These are phyloP conservation scores for Neopestalotiopsis sp. DNA, from an alignment of 2,329 filamentous ascomycete genomes.

Conservation along the genomic window DNA sequence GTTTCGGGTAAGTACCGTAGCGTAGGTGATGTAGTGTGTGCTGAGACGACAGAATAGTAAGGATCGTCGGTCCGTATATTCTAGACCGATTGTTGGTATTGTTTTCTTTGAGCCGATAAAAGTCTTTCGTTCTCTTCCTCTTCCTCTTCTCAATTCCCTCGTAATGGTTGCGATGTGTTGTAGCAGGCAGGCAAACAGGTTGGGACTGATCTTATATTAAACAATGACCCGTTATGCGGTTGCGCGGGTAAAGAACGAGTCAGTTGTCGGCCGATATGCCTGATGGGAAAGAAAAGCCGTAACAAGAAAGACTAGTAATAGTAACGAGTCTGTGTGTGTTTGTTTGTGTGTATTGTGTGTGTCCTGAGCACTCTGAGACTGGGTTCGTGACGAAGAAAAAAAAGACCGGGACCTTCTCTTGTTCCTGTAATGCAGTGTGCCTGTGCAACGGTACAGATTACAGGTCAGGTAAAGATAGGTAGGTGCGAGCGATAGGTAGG, in stretches of 20 bases:
- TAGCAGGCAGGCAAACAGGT: background rate
- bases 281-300: background rate
- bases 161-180: too few relatives aligned
- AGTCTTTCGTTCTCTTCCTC: too few relatives aligned
- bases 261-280: background rate
- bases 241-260: background rate
- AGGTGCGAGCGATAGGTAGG: background rate
- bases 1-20: too few relatives aligned
- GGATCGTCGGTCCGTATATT: too few relatives aligned
- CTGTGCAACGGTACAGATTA: background rate
- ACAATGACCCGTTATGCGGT: background rate
- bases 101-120: too few relatives aligned
- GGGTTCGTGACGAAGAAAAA: background rate
- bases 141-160: too few relatives aligned
- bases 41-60: too few relatives aligned
- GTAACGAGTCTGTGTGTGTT: background rate
- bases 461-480: background rate
- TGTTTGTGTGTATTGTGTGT: background rate
- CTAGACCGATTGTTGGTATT: too few relatives aligned
- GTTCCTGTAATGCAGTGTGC: background rate
- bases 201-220: background rate
- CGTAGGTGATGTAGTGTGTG: too few relatives aligned
- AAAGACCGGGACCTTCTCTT: background rate
- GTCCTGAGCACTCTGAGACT: background rate
- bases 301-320: background rate